Evolutionary conservation across 352 stramenopile genomes (phyloP).

Genomic region (Globisporangium middletonii): DNA sequence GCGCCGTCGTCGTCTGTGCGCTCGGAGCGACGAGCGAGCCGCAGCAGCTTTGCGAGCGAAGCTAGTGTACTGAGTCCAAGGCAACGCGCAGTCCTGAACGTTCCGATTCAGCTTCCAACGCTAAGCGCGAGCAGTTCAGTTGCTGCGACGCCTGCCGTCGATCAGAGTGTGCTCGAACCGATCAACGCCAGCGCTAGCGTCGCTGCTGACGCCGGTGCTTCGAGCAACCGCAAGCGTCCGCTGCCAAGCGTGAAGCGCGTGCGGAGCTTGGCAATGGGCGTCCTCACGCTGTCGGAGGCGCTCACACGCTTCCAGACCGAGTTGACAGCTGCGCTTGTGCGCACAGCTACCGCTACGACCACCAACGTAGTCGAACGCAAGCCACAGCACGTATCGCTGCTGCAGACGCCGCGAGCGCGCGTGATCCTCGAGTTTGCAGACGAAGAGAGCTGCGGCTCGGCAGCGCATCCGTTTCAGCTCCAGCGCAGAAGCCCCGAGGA

Average conservation of each 20-base stretch:
- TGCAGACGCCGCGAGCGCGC: neutral
- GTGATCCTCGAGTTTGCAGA: constrained; percentile 14
- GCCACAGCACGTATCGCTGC: constrained; percentile 1
- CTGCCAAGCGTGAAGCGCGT: constrained; percentile 4
- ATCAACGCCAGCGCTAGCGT: neutral
- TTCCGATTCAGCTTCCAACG: constrained; percentile 1
- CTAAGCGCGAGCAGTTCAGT: constrained; percentile 1
- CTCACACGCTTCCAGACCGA: constrained; percentile 7
- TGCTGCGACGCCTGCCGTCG: neutral
- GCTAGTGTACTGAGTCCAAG: neutral
- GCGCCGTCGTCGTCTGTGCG: neutral
- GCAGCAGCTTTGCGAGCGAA: neutral
- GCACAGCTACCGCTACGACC: neutral
- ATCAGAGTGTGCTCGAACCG: neutral
- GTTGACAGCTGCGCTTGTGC: neutral
- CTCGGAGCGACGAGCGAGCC: neutral
- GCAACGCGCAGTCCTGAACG: neutral
- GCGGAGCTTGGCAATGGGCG: constrained; percentile 3
- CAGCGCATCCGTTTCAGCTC: neutral
- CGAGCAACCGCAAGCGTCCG: no score
- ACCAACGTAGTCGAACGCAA: neutral
- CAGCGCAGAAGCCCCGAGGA: constrained; percentile 7
- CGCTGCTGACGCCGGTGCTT: no score
- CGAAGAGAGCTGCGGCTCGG: constrained; percentile 6
- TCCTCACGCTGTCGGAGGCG: constrained; percentile 16